Percentiles rank a stretch among this genome's conserved stretches.
Evolutionary conservation across 352 stramenopile genomes (phyloP).

Genomic region (Phytophthora citrophthora): DNA sequence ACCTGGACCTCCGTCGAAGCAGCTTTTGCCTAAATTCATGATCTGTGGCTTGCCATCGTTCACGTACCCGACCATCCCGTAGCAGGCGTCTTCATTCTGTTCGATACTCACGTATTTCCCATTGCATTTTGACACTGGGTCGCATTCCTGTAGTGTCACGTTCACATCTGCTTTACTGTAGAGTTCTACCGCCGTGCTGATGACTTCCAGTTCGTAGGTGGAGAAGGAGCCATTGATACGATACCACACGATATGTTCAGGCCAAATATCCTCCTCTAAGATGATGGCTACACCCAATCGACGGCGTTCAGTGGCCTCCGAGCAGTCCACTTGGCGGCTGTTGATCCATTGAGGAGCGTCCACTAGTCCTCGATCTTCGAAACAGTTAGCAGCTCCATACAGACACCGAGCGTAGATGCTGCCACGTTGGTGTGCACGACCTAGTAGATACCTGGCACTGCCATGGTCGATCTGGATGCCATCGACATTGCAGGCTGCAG

Average conservation of each 20-base stretch:
- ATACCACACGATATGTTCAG: conserved; percentile 73
- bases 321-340: conserved; percentile 47
- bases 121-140: conserved; percentile 58
- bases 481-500: conserved; percentile 47
- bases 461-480: conserved; percentile 51
- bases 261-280: conserved; percentile 68
- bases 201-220: conserved; percentile 48
- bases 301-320: conserved; percentile 28
- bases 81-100: conserved; percentile 73
- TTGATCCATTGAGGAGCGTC: conserved; percentile 58
- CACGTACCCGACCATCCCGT: conserved; percentile 78
- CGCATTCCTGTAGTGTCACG: conserved; percentile 70
- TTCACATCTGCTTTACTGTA: conserved; percentile 68
- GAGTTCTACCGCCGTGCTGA: conserved; percentile 59
- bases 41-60: conserved; percentile 67
- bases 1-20: conserved; percentile 57
- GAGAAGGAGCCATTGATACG: conserved; percentile 64
- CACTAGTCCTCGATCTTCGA: conserved; percentile 66
- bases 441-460: conserved; percentile 59
- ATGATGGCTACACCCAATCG: conserved; percentile 66
- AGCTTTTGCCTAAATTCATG: conserved; percentile 74
- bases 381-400: conserved; percentile 53
- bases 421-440: conserved; percentile 45
- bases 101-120: conserved; percentile 79
- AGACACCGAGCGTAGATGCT: conserved; percentile 64